A percentile compares a stretch with the other conserved stretches of the same genome.
These are phyloP conservation scores for Magnolia changhungtana DNA, from an alignment of 164 flowering plant species.

Conservation along the genomic window DNA sequence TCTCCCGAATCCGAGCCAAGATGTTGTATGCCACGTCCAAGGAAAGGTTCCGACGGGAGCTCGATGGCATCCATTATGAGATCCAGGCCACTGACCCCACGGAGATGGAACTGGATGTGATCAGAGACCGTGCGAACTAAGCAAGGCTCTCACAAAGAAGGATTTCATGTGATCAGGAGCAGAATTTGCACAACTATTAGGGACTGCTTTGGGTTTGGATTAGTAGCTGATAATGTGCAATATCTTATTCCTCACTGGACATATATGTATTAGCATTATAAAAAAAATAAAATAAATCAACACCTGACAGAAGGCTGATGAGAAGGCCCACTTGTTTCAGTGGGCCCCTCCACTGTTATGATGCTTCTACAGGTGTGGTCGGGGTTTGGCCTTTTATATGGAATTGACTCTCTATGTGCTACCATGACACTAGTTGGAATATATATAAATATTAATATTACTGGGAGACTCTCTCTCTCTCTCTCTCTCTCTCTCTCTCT, in stretches of 20 bases:
- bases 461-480: too few relatives aligned
- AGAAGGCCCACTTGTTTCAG: not conserved
- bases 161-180: not conserved
- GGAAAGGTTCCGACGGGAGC: slow-evolving; percentile 60
- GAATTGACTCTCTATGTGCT: not conserved
- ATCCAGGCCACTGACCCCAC: slow-evolving; percentile 86
- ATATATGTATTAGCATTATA: not conserved
- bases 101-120: slow-evolving; percentile 77
- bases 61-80: slow-evolving; percentile 73
- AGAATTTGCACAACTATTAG: not conserved
- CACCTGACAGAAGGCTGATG: not conserved
- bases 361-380: not conserved
- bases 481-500: too few relatives aligned
- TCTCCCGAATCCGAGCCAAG: slow-evolving; percentile 64
- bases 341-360: not conserved
- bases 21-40: slow-evolving; percentile 85
- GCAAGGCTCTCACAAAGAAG: not conserved
- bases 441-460: too few relatives aligned
- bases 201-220: not conserved
- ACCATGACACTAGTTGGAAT: too few relatives aligned
- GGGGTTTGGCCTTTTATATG: not conserved
- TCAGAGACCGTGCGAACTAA: slow-evolving; percentile 55
- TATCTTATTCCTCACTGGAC: too few relatives aligned
- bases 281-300: too few relatives aligned
- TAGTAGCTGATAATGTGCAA: not conserved